Percentiles rank a stretch among this genome's conserved stretches.
Conservation (phyloP, 2,329 filamentous ascomycete genomes). For the Hymenoscyphus linearis region DNA sequence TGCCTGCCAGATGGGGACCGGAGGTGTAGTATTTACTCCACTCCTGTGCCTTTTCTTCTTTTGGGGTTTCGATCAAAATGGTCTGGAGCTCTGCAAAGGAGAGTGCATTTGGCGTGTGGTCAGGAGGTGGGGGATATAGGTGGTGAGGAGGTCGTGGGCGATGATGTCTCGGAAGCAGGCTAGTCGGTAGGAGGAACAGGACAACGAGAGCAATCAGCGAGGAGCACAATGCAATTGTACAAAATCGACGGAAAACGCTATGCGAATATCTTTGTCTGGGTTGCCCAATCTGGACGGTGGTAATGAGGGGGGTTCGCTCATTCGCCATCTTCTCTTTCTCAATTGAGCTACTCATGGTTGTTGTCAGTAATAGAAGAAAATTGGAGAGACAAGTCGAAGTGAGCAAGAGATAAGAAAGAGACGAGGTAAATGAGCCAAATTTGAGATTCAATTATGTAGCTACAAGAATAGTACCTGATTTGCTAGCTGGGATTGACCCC, state of each 20-base stretch:
- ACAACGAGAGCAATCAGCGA: conserved; percentile 39
- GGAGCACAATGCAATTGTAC: conserved; percentile 55
- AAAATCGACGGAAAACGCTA: conserved; percentile 58
- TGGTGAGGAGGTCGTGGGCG: conserved; percentile 32
- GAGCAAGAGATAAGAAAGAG: neutral
- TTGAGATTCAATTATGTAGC: neutral
- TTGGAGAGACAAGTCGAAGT: neutral
- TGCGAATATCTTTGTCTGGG: conserved; percentile 53
- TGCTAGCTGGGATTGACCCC: neutral
- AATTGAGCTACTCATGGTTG: conserved; percentile 10
- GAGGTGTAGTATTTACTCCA: conserved; percentile 77
- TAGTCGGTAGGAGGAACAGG: conserved; percentile 43
- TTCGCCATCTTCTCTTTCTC: conserved; percentile 26
- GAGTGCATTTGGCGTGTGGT: conserved; percentile 24
- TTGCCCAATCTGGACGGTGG: conserved; percentile 52
- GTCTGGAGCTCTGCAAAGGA: conserved; percentile 47
- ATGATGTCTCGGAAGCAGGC: conserved; percentile 36
- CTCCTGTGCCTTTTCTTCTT: conserved; percentile 52
- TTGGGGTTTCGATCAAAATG: conserved; percentile 55
- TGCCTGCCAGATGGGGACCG: conserved; percentile 70
- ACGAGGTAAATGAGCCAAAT: neutral
- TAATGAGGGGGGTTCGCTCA: conserved; percentile 61
- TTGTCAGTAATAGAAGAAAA: conserved; percentile 5
- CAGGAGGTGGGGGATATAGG: conserved; percentile 15
- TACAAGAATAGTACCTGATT: neutral